Base-by-base conservation (phyloP, 768 basidiomycete species). In the Collybiopsis confluens region DNA sequence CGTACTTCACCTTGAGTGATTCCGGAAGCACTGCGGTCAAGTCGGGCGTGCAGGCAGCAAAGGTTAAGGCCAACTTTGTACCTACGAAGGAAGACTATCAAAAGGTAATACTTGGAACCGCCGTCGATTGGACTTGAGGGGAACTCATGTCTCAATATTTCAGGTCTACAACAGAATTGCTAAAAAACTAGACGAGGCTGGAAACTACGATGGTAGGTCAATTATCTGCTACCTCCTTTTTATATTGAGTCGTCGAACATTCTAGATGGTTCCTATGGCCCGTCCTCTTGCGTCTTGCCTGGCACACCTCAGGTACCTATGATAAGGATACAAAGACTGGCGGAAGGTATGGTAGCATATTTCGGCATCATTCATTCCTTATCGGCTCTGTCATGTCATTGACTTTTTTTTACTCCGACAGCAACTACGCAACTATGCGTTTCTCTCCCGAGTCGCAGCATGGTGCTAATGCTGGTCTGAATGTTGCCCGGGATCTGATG, bases 361-460 rank as follows among this genome's bases (percentile, higher is more conserved):
- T 42, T 42, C 26, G 28, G 28, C 28, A 23, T 58, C 15, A 33
- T 33, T 13, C 56, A 48, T 43, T 44, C 28, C 24, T 37, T 45
- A 36, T 56, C 48, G 56, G 38, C 60, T 59, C 48, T n/a, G n/a
- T n/a, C n/a, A n/a, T n/a, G n/a, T n/a, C n/a, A n/a, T n/a, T n/a
- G n/a, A n/a, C n/a, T 40, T 38, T 44, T 41, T 30, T 18, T 23
- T 26, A 42, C 28, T n/a, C 26, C 23, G 36, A 40, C 65, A 88
- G 91, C 77, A 98, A 99, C 80, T 94, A 92, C 60, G 96, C 97
- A 2, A 98, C 96, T 21, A 99, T 99, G 96, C 89, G 96, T 53
- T 99, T 98, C 71, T 81, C 84, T 51, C 90, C 96, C 37, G 96
- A 98, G 67, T 65, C 93, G 10, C 65, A 78, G 26, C 93, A 98